phyloP scores from a whole-genome alignment of 495 filamentous ascomycete species.

The Pyrenopolyporus hunteri region DNA sequence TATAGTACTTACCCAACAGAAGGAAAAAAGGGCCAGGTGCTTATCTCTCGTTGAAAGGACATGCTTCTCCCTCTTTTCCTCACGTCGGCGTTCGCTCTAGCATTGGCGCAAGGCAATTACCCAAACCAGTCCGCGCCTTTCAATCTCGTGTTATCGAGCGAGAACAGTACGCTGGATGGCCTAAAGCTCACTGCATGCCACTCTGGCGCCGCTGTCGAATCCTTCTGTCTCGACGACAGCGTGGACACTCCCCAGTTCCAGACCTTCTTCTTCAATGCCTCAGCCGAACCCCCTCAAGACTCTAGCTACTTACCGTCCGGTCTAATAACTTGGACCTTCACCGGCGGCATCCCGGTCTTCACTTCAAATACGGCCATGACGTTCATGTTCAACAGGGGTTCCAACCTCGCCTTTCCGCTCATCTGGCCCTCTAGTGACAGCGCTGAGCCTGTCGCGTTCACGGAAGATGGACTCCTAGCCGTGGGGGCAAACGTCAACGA shows the following conservation, averaged over 20 bases:
- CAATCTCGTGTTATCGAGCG: constrained; percentile 33
- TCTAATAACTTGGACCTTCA: constrained; percentile 30
- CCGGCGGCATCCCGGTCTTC: constrained; percentile 17
- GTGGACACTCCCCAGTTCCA: constrained; percentile 8
- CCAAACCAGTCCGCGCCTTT: constrained; percentile 35
- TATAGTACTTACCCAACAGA: too few species aligned
- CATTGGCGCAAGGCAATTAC: constrained; percentile 20
- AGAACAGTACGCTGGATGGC: constrained; percentile 26
- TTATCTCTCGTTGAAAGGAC: too few species aligned
- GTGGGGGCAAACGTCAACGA: constrained; percentile 23
- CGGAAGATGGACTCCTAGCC: constrained; percentile 10
- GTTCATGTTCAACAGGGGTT: constrained; percentile 29
- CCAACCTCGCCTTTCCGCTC: constrained; percentile 34
- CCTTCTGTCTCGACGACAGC: constrained; percentile 16
- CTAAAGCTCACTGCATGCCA: constrained; percentile 28
- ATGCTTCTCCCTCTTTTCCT: constrained; percentile 14
- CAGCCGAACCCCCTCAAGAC: constrained; percentile 7
- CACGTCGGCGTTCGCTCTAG: constrained; percentile 9
- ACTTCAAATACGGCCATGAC: constrained; percentile 23
- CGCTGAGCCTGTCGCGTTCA: constrained; percentile 22
- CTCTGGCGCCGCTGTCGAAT: constrained; percentile 29
- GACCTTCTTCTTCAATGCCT: constrained; percentile 35
- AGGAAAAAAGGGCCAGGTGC: too few species aligned
- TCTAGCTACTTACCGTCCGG: constrained; percentile 16
- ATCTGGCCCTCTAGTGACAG: constrained; percentile 14